phyloP scores from a whole-genome alignment of 2,329 filamentous ascomycete species.

The Fusarium citri region DNA sequence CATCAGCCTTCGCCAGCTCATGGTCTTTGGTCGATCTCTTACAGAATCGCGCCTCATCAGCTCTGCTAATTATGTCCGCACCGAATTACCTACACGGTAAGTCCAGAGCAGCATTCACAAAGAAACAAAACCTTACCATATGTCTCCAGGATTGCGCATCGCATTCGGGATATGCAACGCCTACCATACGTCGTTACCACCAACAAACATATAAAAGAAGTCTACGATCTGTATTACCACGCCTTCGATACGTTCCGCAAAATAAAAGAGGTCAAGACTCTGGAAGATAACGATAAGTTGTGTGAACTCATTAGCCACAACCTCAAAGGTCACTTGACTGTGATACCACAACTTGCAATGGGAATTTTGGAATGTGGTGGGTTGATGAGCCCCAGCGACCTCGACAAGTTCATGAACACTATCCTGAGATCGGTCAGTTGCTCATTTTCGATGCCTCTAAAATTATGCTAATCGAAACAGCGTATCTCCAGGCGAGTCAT shows the following conservation, averaged over 20 bases:
- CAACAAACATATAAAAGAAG: conserved; percentile 92
- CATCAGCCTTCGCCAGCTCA: conserved; percentile 96
- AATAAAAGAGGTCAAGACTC: conserved; percentile 82
- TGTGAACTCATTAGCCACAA: conserved; percentile 84
- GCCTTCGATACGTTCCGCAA: conserved; percentile 94
- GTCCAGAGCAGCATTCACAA: conserved; percentile 18
- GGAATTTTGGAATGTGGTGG: conserved; percentile 91
- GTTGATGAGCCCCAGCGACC: conserved; percentile 81
- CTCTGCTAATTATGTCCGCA: conserved; percentile 97
- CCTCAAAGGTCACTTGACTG: conserved; percentile 87
- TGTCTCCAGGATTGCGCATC: conserved; percentile 80
- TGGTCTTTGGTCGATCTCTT: conserved; percentile 94
- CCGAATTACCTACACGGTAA: conserved; percentile 81
- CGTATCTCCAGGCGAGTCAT: conserved; percentile 96
- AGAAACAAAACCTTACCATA: conserved; percentile 20
- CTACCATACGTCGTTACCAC: conserved; percentile 95
- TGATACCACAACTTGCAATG: conserved; percentile 95
- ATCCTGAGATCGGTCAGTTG: conserved; percentile 84
- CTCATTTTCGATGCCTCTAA: background rate
- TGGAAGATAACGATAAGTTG: conserved; percentile 90
- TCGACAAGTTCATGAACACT: conserved; percentile 96
- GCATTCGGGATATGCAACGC: conserved; percentile 96
- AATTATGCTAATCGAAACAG: conserved; percentile 55
- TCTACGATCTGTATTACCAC: conserved; percentile 96
- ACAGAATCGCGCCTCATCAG: conserved; percentile 90